Conservation (phyloP, 371 early-diverging fungal species). For the Funneliformis caledonium region DNA sequence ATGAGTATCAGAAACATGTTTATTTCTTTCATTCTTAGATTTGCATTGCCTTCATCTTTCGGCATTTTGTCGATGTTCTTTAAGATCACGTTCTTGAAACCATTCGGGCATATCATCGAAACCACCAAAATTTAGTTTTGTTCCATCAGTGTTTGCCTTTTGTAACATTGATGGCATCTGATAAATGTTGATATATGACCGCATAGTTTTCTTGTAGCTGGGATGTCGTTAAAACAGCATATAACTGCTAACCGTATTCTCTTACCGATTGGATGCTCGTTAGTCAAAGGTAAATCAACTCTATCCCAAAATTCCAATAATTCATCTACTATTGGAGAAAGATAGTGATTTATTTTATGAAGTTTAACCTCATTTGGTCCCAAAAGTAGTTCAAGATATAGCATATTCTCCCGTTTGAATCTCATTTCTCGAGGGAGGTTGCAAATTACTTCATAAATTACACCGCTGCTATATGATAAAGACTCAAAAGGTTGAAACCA, state of each 20-base stretch:
- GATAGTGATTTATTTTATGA: background rate
- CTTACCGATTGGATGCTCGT: background rate
- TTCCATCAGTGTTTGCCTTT: no score
- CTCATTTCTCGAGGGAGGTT: background rate
- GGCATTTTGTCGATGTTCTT: no score
- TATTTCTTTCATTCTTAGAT: no score
- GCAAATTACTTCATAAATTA: background rate
- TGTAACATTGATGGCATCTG: background rate
- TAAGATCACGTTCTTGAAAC: no score
- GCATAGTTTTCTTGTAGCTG: background rate
- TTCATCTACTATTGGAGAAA: background rate
- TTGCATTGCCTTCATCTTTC: no score
- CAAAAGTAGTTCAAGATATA: background rate
- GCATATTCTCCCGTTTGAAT: background rate
- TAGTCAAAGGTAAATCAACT: background rate
- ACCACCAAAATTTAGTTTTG: no score
- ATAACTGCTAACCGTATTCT: background rate
- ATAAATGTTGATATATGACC: background rate
- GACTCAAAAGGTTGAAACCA: no score
- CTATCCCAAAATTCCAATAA: background rate
- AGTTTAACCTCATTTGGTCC: background rate
- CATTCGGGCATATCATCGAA: no score
- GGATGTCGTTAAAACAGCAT: background rate
- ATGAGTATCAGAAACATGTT: no score
- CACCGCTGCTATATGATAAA: background rate